phyloP scores from a whole-genome alignment of 345 rosid genomes.

The Excoecaria cochinchinensis region DNA sequence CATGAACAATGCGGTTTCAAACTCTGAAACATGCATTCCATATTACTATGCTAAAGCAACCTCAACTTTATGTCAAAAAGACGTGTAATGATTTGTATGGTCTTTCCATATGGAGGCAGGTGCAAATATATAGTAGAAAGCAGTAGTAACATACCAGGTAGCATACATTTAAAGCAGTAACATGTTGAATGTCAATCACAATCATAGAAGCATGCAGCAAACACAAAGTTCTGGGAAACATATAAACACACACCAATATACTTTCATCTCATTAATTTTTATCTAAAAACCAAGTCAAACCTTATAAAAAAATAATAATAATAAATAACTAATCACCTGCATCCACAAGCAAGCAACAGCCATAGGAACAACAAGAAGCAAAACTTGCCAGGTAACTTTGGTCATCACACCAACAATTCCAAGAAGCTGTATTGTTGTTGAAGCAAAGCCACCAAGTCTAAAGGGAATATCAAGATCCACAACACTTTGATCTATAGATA shows the following conservation, averaged over 20 bases:
- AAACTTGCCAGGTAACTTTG: conserved; percentile 95
- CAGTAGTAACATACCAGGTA: not conserved
- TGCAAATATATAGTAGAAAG: not conserved
- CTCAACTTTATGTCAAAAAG: not conserved
- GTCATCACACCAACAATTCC: conserved; percentile 98
- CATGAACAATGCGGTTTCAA: conserved; percentile 5
- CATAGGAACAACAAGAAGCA: conserved; percentile 95
- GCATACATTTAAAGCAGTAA: not conserved
- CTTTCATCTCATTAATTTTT: conserved; percentile 11
- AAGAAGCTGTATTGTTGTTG: conserved; percentile 94
- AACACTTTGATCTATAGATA: conserved; percentile 96
- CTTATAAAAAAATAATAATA: conserved; percentile 16
- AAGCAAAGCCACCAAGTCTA: conserved; percentile 99
- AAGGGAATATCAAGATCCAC: conserved; percentile 99
- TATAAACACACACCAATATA: conserved; percentile 9
- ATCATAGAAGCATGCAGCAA: not conserved
- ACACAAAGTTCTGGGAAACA: not conserved
- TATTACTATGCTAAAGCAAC: not conserved
- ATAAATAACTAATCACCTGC: conserved; percentile 57
- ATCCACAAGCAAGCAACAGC: conserved; percentile 99
- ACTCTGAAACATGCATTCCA: not conserved
- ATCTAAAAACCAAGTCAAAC: conserved; percentile 5
- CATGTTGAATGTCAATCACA: not conserved
- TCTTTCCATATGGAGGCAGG: not conserved
- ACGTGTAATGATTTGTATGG: not conserved